Conservation (phyloP, 805 yeast species). For the Cyberlindnera lachancei region DNA sequence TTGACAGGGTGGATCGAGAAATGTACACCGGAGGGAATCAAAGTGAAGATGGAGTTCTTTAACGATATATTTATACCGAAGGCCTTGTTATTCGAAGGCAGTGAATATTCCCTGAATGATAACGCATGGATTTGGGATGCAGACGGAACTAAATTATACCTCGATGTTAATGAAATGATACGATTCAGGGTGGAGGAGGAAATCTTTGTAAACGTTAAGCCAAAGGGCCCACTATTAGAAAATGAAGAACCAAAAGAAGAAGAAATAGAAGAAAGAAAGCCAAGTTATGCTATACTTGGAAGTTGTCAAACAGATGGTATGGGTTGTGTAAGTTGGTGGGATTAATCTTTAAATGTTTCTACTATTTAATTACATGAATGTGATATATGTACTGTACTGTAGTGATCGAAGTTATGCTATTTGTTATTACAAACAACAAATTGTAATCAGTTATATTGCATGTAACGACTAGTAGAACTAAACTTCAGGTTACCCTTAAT, state of each 20-base stretch:
- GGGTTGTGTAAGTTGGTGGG: conserved; percentile 98
- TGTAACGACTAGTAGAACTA: conserved; percentile 93
- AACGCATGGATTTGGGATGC: conserved; percentile 95
- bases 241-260: conserved; percentile 19
- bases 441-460: conserved; percentile 79
- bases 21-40: conserved; percentile 81
- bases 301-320: conserved; percentile 94
- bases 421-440: background rate
- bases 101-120: conserved; percentile 61
- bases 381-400: no score
- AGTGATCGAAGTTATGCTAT: no score
- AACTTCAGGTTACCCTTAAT: conserved; percentile 98
- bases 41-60: conserved; percentile 76
- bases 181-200: conserved; percentile 90
- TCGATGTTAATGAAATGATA: conserved; percentile 87
- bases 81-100: conserved; percentile 69
- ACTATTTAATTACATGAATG: background rate
- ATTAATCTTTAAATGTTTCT: conserved; percentile 26
- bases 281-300: conserved; percentile 81
- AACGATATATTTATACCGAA: conserved; percentile 90
- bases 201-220: conserved; percentile 75
- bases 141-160: conserved; percentile 64
- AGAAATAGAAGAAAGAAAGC: conserved; percentile 36
- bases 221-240: conserved; percentile 50
- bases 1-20: conserved; percentile 89